A percentile compares a stretch with the other conserved stretches of the same genome.
These are phyloP conservation scores for Xylariaceae sp. DNA, from an alignment of 2,329 filamentous ascomycete species.

Conservation along the genomic window DNA sequence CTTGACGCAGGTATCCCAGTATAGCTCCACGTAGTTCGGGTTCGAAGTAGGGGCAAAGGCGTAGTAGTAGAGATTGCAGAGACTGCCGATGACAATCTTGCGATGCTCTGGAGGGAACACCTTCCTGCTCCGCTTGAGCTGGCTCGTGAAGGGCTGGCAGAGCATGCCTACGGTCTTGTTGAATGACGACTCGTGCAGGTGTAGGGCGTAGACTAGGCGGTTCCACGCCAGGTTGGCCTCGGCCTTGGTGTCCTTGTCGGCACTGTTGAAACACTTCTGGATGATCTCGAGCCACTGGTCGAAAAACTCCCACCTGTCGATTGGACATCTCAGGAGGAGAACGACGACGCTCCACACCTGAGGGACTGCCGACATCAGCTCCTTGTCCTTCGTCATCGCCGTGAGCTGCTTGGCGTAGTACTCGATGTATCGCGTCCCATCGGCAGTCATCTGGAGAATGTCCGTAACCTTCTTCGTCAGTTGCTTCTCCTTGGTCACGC, in stretches of 20 bases:
- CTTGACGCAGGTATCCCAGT: constrained; percentile 74
- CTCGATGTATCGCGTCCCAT: constrained; percentile 62
- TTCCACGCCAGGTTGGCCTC: constrained; percentile 86
- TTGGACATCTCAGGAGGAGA: constrained; percentile 66
- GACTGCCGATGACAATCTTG: constrained; percentile 59
- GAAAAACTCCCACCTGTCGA: constrained; percentile 69
- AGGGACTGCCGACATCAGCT: constrained; percentile 65
- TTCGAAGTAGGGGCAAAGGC: constrained; percentile 68
- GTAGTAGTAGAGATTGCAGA: constrained; percentile 82
- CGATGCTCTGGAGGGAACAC: constrained; percentile 56
- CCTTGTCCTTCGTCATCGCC: constrained; percentile 62
- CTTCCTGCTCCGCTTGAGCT: constrained; percentile 57
- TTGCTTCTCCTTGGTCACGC: constrained; percentile 64
- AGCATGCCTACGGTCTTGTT: constrained; percentile 53
- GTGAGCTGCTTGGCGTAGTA: constrained; percentile 65
- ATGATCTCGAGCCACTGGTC: constrained; percentile 73
- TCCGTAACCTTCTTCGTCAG: constrained; percentile 65
- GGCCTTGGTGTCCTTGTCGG: constrained; percentile 64
- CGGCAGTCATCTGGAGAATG: constrained; percentile 55
- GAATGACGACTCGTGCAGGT: constrained; percentile 57
- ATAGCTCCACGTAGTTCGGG: constrained; percentile 62
- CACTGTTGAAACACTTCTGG: constrained; percentile 78
- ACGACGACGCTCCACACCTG: constrained; percentile 86
- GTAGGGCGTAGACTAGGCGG: constrained; percentile 71
- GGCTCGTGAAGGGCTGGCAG: constrained; percentile 63